phyloP scores from a whole-genome alignment of 495 filamentous ascomycete species.

The Hypoxylon lenormandii region DNA sequence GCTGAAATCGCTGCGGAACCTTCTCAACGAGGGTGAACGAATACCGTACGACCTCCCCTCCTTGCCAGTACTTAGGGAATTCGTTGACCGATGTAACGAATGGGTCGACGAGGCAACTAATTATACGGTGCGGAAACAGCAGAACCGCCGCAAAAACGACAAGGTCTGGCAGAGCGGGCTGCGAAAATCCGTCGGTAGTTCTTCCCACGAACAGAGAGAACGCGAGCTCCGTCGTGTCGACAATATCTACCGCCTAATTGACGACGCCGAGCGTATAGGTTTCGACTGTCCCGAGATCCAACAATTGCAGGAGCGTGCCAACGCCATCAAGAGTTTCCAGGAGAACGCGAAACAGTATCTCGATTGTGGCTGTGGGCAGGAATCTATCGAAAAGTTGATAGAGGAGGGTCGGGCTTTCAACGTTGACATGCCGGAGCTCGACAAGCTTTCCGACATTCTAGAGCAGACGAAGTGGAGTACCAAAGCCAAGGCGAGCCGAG shows the following conservation, averaged over 20 bases:
- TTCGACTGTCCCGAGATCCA: conserved; percentile 96
- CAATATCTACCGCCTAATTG: conserved; percentile 85
- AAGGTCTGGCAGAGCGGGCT: conserved; percentile 81
- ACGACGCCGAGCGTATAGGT: conserved; percentile 84
- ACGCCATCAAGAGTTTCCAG: conserved; percentile 88
- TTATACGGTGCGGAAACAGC: conserved; percentile 97
- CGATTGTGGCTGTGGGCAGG: conserved; percentile 65
- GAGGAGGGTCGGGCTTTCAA: conserved; percentile 90
- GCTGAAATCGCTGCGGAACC: conserved; percentile 83
- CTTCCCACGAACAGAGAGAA: conserved; percentile 81
- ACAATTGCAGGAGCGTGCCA: conserved; percentile 84
- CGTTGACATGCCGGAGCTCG: conserved; percentile 93
- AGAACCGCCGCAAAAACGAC: conserved; percentile 96
- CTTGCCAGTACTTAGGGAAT: conserved; percentile 81
- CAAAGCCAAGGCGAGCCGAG: conserved; percentile 73
- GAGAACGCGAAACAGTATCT: conserved; percentile 77
- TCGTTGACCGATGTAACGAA: conserved; percentile 94
- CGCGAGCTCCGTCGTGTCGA: conserved; percentile 89
- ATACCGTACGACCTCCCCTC: conserved; percentile 93
- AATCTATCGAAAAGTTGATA: conserved; percentile 87
- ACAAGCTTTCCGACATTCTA: conserved; percentile 80
- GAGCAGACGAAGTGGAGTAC: conserved; percentile 92
- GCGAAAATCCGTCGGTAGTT: conserved; percentile 74
- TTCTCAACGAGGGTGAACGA: conserved; percentile 94
- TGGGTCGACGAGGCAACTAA: conserved; percentile 98